Evolutionary conservation across 148 eudicot species (phyloP).

Genomic region (Chenopodium berlandieri): DNA sequence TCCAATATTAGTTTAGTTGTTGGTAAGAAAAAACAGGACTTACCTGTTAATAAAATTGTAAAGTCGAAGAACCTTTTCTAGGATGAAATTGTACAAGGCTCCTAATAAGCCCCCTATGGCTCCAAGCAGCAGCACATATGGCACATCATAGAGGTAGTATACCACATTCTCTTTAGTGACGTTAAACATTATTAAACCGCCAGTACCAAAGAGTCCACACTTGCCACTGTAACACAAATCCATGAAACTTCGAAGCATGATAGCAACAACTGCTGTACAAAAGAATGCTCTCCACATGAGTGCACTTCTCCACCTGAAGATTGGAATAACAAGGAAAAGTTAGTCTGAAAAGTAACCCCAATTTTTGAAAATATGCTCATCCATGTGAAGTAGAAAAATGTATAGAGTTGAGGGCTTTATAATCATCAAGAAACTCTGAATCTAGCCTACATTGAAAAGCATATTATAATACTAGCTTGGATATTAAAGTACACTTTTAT

Average conservation of each 20-base stretch:
- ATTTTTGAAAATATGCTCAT: not conserved
- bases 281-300: conserved; percentile 95
- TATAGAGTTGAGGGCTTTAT: not conserved
- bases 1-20: not conserved
- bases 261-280: conserved; percentile 80
- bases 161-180: conserved; percentile 60
- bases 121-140: conserved; percentile 77
- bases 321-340: not conserved
- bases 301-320: conserved; percentile 91
- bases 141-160: conserved; percentile 71
- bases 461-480: not conserved
- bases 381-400: conserved; percentile 1
- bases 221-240: conserved; percentile 78
- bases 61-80: conserved; percentile 56
- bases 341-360: not conserved
- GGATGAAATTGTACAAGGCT: conserved; percentile 64
- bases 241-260: conserved; percentile 79
- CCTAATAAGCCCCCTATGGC: conserved; percentile 76
- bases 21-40: conserved; percentile 27
- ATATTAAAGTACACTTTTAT: not conserved
- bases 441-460: not conserved
- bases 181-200: conserved; percentile 93
- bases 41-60: conserved; percentile 68
- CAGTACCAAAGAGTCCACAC: conserved; percentile 95
- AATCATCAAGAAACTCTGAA: not conserved